Evolutionary conservation across 2,329 filamentous ascomycete species (phyloP), one percentile per base, ranked within the genome.

Genomic region (Aspergillus latus): DNA sequence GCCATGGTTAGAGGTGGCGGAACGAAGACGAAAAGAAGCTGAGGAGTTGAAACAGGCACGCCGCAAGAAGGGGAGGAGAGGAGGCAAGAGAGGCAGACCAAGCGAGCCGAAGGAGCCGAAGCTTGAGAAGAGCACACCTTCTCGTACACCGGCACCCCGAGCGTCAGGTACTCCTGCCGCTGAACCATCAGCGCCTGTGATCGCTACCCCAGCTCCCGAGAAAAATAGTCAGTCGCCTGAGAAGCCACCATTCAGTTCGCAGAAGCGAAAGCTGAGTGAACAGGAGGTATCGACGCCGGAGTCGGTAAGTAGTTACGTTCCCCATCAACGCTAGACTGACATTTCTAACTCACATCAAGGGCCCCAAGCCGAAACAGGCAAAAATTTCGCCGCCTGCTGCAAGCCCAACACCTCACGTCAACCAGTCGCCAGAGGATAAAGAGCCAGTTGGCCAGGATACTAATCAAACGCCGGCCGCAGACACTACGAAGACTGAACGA

Each of bases 1-100:
- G 73, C 89, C 91, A 0, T 97, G 94, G 94, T 88, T 92, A 69
- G 84, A 83, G 52, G 79, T 85, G 37, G 84, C 86, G 11, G 83
- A 82, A 64, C 78, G 77, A 49, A 82, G 87, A 64, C 84, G 88
- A 65, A 83, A 84, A 51, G 84, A 87, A 61, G 78, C 82, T 55
- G 78, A 82, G 52, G 77, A 74, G 75, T 82, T 73, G 76, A 82
- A 73, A 80, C 82, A 74, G 79, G 83, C 74, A 70, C 82, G 73
- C 74, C 85, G 80, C 74, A 84, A 77, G 75, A 82, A 80, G 62
- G 76, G 77, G 58, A 82, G 79, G 64, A 78, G 72, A 68, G 73
- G 53, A 9, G 55, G 75, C 72, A 85, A 88, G 64, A 88, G 86
- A 70, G 78, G 73, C 49, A 78, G 75, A 75, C 82, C 83, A 60